Base-by-base conservation (phyloP, 352 stramenopile genomes). In the Thraustochytrium sp. region DNA sequence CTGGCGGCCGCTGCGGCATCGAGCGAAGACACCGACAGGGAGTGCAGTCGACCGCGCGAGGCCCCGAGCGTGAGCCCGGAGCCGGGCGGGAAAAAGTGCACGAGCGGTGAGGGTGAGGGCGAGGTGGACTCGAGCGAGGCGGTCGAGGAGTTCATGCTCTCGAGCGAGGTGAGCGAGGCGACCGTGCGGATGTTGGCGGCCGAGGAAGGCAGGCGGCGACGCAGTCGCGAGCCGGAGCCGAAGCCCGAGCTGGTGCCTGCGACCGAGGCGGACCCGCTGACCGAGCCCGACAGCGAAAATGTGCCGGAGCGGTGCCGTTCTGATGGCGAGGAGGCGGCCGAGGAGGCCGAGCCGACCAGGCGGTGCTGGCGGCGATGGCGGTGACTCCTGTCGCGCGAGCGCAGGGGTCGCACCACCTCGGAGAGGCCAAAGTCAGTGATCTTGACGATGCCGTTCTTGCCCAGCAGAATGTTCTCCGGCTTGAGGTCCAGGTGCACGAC, bases 361-460 rank as follows among this genome's bases (percentile, higher is more conserved):
- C 59, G 59, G 21, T 44, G 59, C 13, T 31, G 18, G 40, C 59
- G 59, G 8, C 26, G 8, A 21, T 72, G n/a, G n/a, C 31, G 82
- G 49, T 34, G 21, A 18, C 31, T 55, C 3, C 37, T 68, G 54
- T 5, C 16, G 48, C 46, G 46, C 26, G 72, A 51, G 72, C 72
- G 72, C 51, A 82, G 74, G 11, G 74, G 74, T 31, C 78, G 78
- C 21, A 82, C 74, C 36, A 82, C 51, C 42, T 82, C 74, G 74
- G 37, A 68, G n/a, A 92, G 93, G 49, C 92, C 92, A 86, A 96
- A 96, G 82, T 96, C 92, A 2, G 92, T 91, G 65, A 96, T 94
- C 87, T 96, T 96, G 18, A 92, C 91, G 5, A 93, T 89, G 23
- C 91, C 90, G 29, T 95, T 91, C 0, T 87, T 89, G 38, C 87